These are phyloP conservation scores for Durusdinium trenchii DNA, from an alignment of 73 alveolate species.

Conservation along the genomic window DNA sequence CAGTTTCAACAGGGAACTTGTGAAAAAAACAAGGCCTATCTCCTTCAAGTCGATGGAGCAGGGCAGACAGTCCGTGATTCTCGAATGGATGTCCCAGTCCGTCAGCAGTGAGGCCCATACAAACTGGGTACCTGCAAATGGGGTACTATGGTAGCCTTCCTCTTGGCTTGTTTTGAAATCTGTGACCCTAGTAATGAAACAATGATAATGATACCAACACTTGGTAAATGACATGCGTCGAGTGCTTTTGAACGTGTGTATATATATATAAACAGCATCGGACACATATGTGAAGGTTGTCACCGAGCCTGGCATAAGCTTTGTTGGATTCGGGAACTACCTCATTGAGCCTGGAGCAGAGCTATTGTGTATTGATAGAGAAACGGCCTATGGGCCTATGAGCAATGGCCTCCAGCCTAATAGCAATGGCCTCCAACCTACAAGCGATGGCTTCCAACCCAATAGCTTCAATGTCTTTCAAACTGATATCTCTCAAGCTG, in stretches of 20 bases:
- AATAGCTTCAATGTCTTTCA: not conserved
- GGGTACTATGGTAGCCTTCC: not conserved
- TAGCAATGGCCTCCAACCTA: not conserved
- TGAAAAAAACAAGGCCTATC: constrained; percentile 34
- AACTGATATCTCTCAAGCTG: not conserved
- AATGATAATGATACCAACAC: too few species aligned
- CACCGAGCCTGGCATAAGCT: constrained; percentile 68
- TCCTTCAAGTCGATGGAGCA: constrained; percentile 94
- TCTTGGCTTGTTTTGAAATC: too few species aligned
- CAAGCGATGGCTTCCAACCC: not conserved
- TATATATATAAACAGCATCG: too few species aligned
- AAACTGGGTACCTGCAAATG: not conserved
- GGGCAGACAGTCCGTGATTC: constrained; percentile 61
- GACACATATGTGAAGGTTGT: constrained; percentile 12
- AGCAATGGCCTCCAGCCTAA: not conserved
- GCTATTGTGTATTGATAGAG: not conserved
- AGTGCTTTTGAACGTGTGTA: too few species aligned
- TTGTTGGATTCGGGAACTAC: constrained; percentile 85
- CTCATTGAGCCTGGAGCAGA: constrained; percentile 20
- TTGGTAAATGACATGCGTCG: too few species aligned
- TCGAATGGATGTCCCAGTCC: constrained; percentile 69
- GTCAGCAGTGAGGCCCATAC: constrained; percentile 25
- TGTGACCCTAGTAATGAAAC: too few species aligned
- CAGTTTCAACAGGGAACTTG: too few species aligned
- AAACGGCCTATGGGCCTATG: not conserved